Evolutionary conservation across 2,329 filamentous ascomycete species (phyloP), one percentile per base, ranked within the genome.

Genomic region (Chrysosporium queenslandicum): DNA sequence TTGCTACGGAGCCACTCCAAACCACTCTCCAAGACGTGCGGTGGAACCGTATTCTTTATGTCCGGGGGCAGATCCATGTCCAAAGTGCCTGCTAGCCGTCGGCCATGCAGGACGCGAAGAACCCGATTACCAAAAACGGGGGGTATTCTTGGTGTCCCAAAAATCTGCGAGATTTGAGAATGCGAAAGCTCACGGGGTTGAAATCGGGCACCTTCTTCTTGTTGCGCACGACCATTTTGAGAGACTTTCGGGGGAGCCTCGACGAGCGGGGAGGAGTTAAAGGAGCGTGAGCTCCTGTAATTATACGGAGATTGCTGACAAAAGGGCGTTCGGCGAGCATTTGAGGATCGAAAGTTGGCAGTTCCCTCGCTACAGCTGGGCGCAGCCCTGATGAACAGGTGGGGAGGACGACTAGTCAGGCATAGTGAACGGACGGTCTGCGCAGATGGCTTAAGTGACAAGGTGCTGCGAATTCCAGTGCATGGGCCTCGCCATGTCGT

Each of bases 31-130:
- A 72, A 60, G 30, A 66, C 63, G 18, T 63, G 57, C 23, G 66
- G 56, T 18, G 62, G 63, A 18, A 68, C 59, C 11, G 60, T 54
- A n/a, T 60, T 58, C 46, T 59, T 61, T 30, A 73, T 64, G 47
- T 73, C 69, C 23, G 58, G 56, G 3, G 71, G 70, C 4, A 75
- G 61, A 16, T 69, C 65, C 12, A 71, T 59, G 52, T 75, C 73
- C 11, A 74, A 63, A 1, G 72, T 75, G 9, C 73, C 73, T 30
- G 65, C 60, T 14, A 71, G 52, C 20, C 73, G 69, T 23, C 71
- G 67, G n/a, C 63, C 65, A 48, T 75, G 72, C 2, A 75, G 60
- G 14, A 71, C 63, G 4, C 61, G 61, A 8, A 73, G 57, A 16
- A 68, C 57, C 11, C 68, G 66, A 50, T 71, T 71, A 1, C 65